These are phyloP conservation scores for Mollisiaceae sp. DNA, from an alignment of 2,329 filamentous ascomycete species.

Conservation along the genomic window DNA sequence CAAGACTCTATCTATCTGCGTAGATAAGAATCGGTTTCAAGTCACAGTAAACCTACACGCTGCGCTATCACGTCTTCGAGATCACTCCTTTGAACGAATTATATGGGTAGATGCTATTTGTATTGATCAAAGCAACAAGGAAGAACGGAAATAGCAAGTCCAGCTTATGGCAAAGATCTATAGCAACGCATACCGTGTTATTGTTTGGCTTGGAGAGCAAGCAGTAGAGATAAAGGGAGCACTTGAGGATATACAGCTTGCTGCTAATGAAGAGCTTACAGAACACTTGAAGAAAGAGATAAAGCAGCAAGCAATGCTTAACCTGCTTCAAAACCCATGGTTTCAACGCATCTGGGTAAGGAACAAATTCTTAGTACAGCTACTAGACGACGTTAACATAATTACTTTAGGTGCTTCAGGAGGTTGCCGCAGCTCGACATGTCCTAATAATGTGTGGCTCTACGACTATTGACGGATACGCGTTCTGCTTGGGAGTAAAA, in stretches of 20 bases:
- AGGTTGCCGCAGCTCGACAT: constrained; percentile 26
- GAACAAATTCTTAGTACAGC: background rate
- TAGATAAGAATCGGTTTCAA: constrained; percentile 12
- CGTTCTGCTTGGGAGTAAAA: constrained; percentile 21
- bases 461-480: constrained; percentile 18
- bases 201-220: constrained; percentile 28
- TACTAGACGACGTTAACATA: constrained; percentile 6
- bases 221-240: constrained; percentile 12
- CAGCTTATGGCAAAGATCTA: constrained; percentile 29
- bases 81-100: constrained; percentile 24
- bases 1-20: constrained; percentile 17
- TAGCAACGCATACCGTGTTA: constrained; percentile 17
- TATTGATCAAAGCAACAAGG: constrained; percentile 20
- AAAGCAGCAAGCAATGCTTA: constrained; percentile 14
- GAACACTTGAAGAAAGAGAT: background rate
- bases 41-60: constrained; percentile 21
- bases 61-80: constrained; percentile 24
- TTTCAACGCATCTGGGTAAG: constrained; percentile 31
- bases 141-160: constrained; percentile 23
- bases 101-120: constrained; percentile 26
- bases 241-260: constrained; percentile 16
- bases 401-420: constrained; percentile 24
- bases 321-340: constrained; percentile 23
- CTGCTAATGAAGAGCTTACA: background rate
- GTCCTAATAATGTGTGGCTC: constrained; percentile 23